Evolutionary conservation across 495 filamentous ascomycete genomes (phyloP), one percentile per base, ranked within the genome.

Genomic region (Aspergillus biplanus): DNA sequence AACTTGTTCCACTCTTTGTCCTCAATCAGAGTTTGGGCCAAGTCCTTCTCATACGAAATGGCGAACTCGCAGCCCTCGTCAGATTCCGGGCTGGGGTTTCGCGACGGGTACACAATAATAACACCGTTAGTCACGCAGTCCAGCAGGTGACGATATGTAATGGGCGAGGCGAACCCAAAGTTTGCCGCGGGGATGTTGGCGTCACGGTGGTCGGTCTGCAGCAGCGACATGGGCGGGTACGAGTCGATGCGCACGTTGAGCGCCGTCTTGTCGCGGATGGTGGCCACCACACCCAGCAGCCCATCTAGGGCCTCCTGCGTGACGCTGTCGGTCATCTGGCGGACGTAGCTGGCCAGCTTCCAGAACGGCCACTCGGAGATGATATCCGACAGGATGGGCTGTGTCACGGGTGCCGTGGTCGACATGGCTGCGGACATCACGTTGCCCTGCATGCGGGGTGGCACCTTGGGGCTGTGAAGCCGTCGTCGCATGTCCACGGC

Each of bases 41-140:
- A 54, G 12, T 69, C 61, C 56, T 67, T 74, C 66, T 82, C 81
- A 50, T 77, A 75, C 0, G 71, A 52, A 47, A 83, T 71, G 33
- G 72, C 65, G 61, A 83, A 73, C 66, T 81, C 80, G 16, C 64
- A 71, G 1, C 81, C 81, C 53, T 83, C 77, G 56, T 81, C 74
- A 8, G 73, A 66, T 7, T 65, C 69, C 5, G 59, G 33, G 13
- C 33, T 56, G 0, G 31, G 52, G 5, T 52, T 55, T 5, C 58
- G 63, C 48, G 69, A 58, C 16, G 69, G 69, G 15, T 72, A 74
- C 9, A 74, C 61, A 11, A 69, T 50, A 15, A 66, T 16, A 0
- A 69, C 54, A 8, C 68, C 66, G 1, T 64, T 42, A 0, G 63
- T 64, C 21, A 71, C 37, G 5, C 37, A 31, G 34, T 69, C 68